Base-by-base conservation (phyloP, 139 green algal genomes). In the Picochlorum sp. region DNA sequence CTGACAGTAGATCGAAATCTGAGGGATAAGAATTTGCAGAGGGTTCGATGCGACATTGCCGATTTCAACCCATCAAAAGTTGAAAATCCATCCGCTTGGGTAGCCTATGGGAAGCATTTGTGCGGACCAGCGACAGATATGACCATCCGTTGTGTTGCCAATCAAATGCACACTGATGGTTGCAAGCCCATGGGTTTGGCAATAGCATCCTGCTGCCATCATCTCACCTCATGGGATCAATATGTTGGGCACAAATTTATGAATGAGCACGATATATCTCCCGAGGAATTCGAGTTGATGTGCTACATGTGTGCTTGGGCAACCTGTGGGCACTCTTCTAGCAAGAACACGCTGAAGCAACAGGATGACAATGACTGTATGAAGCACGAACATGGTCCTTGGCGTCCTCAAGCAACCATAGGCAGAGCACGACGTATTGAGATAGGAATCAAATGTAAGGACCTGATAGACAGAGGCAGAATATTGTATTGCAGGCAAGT, bases 161-260 rank as follows among this genome's bases (percentile, higher is more conserved):
- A 52, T 7, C 18, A 23, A 5, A 38, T 38, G 20, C 20, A 45
- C 11, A 41, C 28, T 37, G 34, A 31, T 45, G 49, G 49, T 45
- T 28, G 45, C 18, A 9, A 26, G 24, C 23, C 20, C 13, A 50
- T 55, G 4, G 83, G 83, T 3, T 55, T 89, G 11, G 72, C 72
- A 6, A 54, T 95, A 1, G 86, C 86, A 2, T 86, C 86, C 0
- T 95, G 87, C 74, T 95, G 87, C 72, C 87, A 95, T 70, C 87
- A 95, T 75, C 71, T 81, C 31, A 92, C 83, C 76, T 71, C 66
- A 49, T 95, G 86, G 86, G 51, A 67, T n/a, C 57, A 83, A 34
- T 92, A 87, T 73, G 78, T 86, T 9, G 83, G 68, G 15, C 78
- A 86, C 67, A 11, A 62, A 3, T 41, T 80, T 18, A 81, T 89